Evolutionary conservation across 1,284 basidiomycete species (phyloP), one percentile per base, ranked within the genome.

Genomic region (Takashimella koratensis): DNA sequence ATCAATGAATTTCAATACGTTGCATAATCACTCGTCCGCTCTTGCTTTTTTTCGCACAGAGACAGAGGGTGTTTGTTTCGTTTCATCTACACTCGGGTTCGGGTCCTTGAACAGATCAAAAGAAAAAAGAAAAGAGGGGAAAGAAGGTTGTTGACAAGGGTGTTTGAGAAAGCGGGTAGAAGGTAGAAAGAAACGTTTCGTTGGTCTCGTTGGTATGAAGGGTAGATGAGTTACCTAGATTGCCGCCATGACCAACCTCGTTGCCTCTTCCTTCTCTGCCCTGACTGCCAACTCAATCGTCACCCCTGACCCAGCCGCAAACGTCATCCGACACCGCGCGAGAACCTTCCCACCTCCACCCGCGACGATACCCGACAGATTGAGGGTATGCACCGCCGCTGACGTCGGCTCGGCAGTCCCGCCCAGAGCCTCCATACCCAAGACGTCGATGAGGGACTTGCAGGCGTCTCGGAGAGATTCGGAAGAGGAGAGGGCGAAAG

Each of bases 381-480:
- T 92, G 59, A 99, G 82, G 40, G 94, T 97, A 77, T 99, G 96
- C 51, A 98, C 88, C 6, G 90, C 87, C 16, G 84, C 81, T 24
- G 89, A 90, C 39, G 84, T 80, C 1, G 93, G 89, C 25, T 78
- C 77, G 68, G 94, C 90, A 6, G 87, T 86, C 19, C 92, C 91
- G 62, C 95, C 96, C 22, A 98, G 79, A 3, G 96, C 83, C 73
- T 97, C 92, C 94, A 99, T 97, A 73, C 91, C 89, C 62, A 98
- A 84, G 43, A 98, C 87, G 62, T 72, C 66, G 45, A 70, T 66
- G 22, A 74, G 59, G 45, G 66, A 69, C 59, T 67, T 67, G 55
- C 66, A 67, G 5, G 70, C 72, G 26, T 74, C 72, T 62, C 45
- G 21, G 62, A 99, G 83, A 57, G 87, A 90, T 66, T 97, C 92